Evolutionary conservation across 108 stramenopile species (phyloP).

Genomic region (Cyclotella distinguenda): DNA sequence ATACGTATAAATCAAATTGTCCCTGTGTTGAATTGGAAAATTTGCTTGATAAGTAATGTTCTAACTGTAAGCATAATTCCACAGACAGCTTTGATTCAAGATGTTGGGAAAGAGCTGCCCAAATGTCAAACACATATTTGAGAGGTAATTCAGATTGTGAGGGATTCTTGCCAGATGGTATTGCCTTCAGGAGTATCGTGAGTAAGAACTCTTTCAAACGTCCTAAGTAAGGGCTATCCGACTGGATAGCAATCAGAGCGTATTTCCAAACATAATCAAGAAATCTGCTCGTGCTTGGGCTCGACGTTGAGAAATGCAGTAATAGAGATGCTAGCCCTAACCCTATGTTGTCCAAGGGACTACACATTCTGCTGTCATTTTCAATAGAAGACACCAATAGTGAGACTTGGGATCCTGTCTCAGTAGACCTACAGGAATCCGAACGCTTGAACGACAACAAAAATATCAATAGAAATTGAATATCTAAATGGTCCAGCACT

Average conservation of each 20-base stretch:
- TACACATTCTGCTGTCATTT: no score
- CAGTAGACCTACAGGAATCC: not conserved
- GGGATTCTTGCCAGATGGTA: not conserved
- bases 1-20: constrained; percentile 28
- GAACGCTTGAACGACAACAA: constrained; percentile 9
- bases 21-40: constrained; percentile 6
- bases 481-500: not conserved
- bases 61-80: constrained; percentile 17
- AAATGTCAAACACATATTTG: constrained; percentile 26
- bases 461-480: constrained; percentile 13
- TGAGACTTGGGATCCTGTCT: not conserved
- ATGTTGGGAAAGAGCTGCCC: constrained; percentile 20
- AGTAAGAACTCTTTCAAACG: constrained; percentile 28
- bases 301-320: no score
- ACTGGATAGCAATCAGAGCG: not conserved
- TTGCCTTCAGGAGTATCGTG: constrained; percentile 3
- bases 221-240: not conserved
- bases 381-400: not conserved
- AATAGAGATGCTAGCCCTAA: no score
- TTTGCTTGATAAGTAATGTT: constrained; percentile 13
- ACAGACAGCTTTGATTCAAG: constrained; percentile 6
- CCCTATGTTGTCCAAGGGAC: no score
- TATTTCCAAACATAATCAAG: not conserved
- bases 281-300: no score
- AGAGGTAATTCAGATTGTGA: not conserved